These are phyloP conservation scores for Aspergillus egyptiacus DNA, from an alignment of 495 filamentous ascomycete species.

Conservation along the genomic window DNA sequence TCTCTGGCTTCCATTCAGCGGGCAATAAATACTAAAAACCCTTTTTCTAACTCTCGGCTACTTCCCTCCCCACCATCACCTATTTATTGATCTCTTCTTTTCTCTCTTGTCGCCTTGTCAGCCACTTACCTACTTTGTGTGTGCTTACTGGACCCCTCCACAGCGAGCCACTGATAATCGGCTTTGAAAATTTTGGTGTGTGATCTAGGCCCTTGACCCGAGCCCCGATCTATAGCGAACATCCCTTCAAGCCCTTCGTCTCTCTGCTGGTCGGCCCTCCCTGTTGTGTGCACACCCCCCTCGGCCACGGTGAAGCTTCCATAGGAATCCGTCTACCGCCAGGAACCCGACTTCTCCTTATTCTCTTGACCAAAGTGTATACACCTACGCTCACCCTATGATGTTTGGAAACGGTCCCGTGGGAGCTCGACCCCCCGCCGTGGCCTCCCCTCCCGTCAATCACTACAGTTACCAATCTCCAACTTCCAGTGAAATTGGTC, in stretches of 20 bases:
- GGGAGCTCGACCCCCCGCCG: conserved; percentile 15
- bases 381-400: not conserved
- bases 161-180: not conserved
- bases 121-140: not conserved
- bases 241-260: conserved; percentile 1
- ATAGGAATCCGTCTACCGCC: not conserved
- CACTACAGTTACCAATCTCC: conserved; percentile 30
- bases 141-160: not conserved
- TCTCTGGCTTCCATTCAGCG: conserved; percentile 5
- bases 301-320: not conserved
- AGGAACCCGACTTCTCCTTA: not conserved
- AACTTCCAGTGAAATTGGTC: conserved; percentile 24
- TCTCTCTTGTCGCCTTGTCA: not conserved
- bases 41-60: conserved; percentile 6
- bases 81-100: not conserved
- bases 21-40: conserved; percentile 1
- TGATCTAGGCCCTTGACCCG: not conserved
- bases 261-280: not conserved
- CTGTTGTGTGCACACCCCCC: not conserved
- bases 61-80: too few relatives aligned
- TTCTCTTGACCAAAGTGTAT: not conserved
- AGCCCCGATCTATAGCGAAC: conserved; percentile 4
- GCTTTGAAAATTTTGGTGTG: not conserved
- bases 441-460: conserved; percentile 18
- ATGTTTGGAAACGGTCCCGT: conserved; percentile 18